phyloP scores from a whole-genome alignment of 441 rosid genomes.

The Corymbia citriodora region DNA sequence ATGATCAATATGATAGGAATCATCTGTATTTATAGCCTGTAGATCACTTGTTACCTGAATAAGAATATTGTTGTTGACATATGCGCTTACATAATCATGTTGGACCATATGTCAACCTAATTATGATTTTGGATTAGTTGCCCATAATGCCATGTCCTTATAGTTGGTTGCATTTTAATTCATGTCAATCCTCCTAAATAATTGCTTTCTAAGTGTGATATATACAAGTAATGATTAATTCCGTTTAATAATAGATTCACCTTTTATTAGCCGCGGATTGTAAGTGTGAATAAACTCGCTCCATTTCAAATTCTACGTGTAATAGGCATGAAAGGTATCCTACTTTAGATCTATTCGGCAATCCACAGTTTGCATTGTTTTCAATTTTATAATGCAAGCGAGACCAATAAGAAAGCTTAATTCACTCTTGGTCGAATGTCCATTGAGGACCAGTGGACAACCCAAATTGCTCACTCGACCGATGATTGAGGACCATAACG shows the following conservation, averaged over 20 bases:
- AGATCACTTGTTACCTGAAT: neutral
- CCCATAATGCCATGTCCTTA: neutral
- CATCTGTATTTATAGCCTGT: neutral
- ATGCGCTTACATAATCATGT: neutral
- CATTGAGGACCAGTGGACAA: neutral
- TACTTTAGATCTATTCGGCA: neutral
- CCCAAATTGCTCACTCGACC: neutral
- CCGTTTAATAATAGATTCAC: accelerated
- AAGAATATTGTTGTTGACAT: neutral
- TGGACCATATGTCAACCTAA: neutral
- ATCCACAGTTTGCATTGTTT: neutral
- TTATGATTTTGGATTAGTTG: neutral
- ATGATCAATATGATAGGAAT: neutral
- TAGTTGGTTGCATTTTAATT: neutral
- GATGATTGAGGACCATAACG: neutral
- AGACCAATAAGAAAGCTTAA: neutral
- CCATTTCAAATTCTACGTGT: neutral
- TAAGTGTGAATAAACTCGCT: neutral
- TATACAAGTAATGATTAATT: neutral
- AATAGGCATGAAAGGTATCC: neutral
- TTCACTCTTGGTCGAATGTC: neutral
- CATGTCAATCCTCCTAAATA: neutral
- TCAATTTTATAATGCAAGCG: neutral
- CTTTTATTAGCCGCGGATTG: neutral
- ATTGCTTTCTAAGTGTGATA: neutral